phyloP scores from a whole-genome alignment of 2,329 filamentous ascomycete genomes.

The Fusarium sp. region DNA sequence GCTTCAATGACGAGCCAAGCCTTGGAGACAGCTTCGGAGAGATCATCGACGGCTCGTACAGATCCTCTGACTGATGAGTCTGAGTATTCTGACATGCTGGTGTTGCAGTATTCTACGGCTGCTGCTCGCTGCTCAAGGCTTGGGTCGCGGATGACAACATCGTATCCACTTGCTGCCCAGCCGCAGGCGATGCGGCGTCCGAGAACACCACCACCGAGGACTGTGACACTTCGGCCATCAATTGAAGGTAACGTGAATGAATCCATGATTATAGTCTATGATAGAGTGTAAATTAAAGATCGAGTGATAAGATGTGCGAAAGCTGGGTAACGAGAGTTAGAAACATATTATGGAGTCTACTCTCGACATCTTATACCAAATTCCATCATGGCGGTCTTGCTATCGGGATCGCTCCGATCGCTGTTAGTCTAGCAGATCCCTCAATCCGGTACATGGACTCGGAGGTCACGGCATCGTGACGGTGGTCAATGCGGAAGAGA shows the following conservation, averaged over 20 bases:
- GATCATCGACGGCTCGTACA: background rate
- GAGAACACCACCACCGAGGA: constrained; percentile 8
- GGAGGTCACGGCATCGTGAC: background rate
- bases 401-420: background rate
- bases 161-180: constrained; percentile 18
- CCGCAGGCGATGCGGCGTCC: constrained; percentile 14
- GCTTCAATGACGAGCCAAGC: constrained; percentile 22
- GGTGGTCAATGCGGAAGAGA: background rate
- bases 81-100: constrained; percentile 2
- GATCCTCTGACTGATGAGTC: background rate
- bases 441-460: background rate
- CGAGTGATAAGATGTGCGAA: too few relatives aligned
- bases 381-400: background rate
- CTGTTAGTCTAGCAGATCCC: background rate
- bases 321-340: too few relatives aligned
- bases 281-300: too few relatives aligned
- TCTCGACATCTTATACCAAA: background rate
- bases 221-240: background rate
- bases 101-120: constrained; percentile 4
- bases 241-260: constrained; percentile 6
- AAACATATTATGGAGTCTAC: background rate
- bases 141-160: constrained; percentile 13
- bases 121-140: constrained; percentile 8
- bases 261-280: background rate
- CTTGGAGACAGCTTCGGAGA: background rate